phyloP scores from a whole-genome alignment of 108 stramenopile species.

The Cyclostephanos invisitatus region DNA sequence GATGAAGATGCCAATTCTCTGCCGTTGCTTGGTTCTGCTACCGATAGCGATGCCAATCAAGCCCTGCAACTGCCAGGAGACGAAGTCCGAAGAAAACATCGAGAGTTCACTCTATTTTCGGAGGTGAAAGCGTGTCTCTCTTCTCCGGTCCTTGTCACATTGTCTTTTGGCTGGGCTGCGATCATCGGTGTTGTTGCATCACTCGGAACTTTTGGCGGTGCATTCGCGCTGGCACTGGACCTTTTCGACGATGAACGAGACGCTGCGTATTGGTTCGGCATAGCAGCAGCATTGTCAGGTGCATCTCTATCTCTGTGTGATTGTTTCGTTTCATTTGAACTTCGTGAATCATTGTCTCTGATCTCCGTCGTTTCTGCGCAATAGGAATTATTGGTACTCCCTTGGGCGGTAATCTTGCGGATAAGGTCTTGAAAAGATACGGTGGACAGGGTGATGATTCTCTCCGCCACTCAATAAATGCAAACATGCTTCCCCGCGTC shows the following conservation, averaged over 20 bases:
- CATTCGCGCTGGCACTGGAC: slow-evolving; percentile 41
- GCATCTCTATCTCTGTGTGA: slow-evolving; percentile 6
- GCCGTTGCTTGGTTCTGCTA: slow-evolving; percentile 9
- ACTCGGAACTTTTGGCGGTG: slow-evolving; percentile 48
- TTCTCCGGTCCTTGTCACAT: slow-evolving; percentile 43
- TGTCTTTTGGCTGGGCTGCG: slow-evolving; percentile 40
- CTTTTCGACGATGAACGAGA: slow-evolving; percentile 43
- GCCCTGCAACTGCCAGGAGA: background rate
- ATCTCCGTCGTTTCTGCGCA: too few relatives aligned
- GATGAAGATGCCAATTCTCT: background rate
- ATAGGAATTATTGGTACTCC: slow-evolving; percentile 39
- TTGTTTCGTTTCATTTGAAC: slow-evolving; percentile 5
- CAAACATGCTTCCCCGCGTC: slow-evolving; percentile 40
- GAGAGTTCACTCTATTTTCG: slow-evolving; percentile 42
- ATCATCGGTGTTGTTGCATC: slow-evolving; percentile 44
- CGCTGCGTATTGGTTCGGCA: slow-evolving; percentile 46
- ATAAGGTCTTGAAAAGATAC: slow-evolving; percentile 31
- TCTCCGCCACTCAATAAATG: slow-evolving; percentile 33
- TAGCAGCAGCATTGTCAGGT: slow-evolving; percentile 35
- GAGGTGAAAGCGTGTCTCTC: slow-evolving; percentile 49
- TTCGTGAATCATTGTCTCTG: slow-evolving; percentile 8
- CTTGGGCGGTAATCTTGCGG: slow-evolving; percentile 38
- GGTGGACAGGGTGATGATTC: slow-evolving; percentile 32
- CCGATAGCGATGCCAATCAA: background rate
- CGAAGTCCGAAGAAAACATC: background rate